Conservation (phyloP, 2,329 filamentous ascomycete species). For the Fusarium albosuccineum region DNA sequence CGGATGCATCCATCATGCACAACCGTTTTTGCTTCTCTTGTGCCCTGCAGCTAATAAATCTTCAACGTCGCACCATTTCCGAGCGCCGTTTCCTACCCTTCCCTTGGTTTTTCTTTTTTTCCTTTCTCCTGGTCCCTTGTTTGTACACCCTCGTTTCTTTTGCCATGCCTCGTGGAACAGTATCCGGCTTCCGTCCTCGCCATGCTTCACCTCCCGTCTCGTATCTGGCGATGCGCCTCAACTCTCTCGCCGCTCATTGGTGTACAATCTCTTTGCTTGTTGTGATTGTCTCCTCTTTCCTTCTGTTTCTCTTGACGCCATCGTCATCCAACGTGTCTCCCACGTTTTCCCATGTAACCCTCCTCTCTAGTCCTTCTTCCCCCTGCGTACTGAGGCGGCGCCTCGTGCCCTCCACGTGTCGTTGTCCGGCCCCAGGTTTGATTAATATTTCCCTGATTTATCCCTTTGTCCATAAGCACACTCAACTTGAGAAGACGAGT, state of each 20-base stretch:
- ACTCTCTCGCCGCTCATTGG: background rate
- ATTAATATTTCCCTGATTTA: background rate
- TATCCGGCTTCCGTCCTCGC: constrained; percentile 9
- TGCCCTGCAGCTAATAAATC: background rate
- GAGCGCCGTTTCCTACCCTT: background rate
- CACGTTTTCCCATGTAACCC: constrained; percentile 25
- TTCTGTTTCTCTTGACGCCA: constrained; percentile 2
- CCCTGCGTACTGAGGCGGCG: constrained; percentile 19
- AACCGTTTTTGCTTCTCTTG: constrained; percentile 3
- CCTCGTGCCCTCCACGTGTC: constrained; percentile 45
- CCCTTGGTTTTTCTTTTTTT: constrained; percentile 24
- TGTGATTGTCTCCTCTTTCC: background rate
- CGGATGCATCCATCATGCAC: constrained; percentile 1
- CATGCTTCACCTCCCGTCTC: background rate
- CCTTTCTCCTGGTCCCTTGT: background rate
- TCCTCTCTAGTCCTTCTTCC: background rate
- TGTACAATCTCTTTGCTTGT: constrained; percentile 3
- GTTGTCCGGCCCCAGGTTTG: constrained; percentile 14
- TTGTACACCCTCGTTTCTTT: background rate
- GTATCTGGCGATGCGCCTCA: constrained; percentile 9
- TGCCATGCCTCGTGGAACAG: constrained; percentile 20
- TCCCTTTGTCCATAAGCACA: constrained; percentile 13
- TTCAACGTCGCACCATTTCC: constrained; percentile 23
- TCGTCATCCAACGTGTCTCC: constrained; percentile 29
- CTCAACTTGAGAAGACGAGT: background rate